phyloP scores from a whole-genome alignment of 257 asterid genomes.

The Przewalskia tangutica region DNA sequence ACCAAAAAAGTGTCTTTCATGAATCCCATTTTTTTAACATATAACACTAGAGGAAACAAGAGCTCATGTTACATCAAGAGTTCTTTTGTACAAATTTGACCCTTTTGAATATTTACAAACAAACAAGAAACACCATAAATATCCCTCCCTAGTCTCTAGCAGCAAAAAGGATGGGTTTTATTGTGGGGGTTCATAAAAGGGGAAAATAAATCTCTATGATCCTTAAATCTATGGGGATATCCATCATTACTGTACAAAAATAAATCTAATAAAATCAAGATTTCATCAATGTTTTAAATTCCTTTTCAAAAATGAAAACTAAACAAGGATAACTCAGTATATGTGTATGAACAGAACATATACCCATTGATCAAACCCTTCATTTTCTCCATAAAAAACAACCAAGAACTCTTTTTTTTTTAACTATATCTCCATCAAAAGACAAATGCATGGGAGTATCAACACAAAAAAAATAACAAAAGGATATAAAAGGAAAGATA shows the following conservation, averaged over 20 bases:
- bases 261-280: background rate
- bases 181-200: background rate
- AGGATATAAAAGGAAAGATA: background rate
- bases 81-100: background rate
- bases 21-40: background rate
- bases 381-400: background rate
- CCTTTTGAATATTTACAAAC: background rate
- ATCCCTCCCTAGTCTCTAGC: background rate
- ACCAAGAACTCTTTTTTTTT: background rate
- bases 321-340: background rate
- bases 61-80: background rate
- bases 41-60: background rate
- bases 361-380: background rate
- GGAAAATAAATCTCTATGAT: background rate
- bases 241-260: background rate
- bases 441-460: background rate
- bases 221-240: background rate
- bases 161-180: background rate
- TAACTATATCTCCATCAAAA: background rate
- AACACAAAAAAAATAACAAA: background rate
- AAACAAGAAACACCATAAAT: background rate
- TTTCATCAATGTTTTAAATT: background rate
- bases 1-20: background rate
- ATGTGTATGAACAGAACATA: background rate
- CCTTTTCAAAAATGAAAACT: background rate